A percentile compares a stretch with the other conserved stretches of the same genome.
phyloP scores from a whole-genome alignment of 257 asterid genomes.

The Nicotiana benthamiana region DNA sequence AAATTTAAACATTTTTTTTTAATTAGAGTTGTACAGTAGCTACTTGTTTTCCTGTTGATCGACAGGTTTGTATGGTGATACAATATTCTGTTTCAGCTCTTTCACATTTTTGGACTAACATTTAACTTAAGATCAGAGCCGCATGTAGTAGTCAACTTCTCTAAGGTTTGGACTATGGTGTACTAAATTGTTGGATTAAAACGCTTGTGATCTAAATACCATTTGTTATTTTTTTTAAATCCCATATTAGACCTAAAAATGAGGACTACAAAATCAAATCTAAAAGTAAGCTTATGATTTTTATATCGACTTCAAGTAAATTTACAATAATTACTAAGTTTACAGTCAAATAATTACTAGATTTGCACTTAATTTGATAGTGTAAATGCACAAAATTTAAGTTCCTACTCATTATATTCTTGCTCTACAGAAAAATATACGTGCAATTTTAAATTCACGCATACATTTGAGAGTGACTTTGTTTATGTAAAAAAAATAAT shows the following conservation, averaged over 20 bases:
- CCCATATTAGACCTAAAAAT: too few relatives aligned
- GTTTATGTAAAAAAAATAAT: neutral
- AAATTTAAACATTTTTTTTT: too few relatives aligned
- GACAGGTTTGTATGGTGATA: neutral
- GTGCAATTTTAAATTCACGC: neutral
- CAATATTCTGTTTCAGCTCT: neutral
- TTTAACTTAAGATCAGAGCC: neutral
- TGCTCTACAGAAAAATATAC: too few relatives aligned
- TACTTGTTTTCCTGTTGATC: neutral
- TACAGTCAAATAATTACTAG: too few relatives aligned
- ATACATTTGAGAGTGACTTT: neutral
- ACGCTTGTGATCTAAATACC: neutral
- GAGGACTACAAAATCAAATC: too few relatives aligned
- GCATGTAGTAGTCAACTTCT: neutral
- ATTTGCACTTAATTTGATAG: too few relatives aligned
- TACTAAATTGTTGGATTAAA: neutral
- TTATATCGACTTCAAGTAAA: too few relatives aligned
- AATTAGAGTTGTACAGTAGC: neutral
- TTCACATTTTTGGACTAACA: slow-evolving; percentile 3
- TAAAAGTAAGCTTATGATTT: too few relatives aligned
- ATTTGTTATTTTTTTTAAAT: too few relatives aligned
- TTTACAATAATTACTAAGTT: too few relatives aligned
- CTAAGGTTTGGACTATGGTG: neutral
- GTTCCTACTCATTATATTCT: too few relatives aligned
- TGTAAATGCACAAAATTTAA: too few relatives aligned